Evolutionary conservation across 2,329 filamentous ascomycete genomes (phyloP).

Genomic region (Penicillium frequentans): DNA sequence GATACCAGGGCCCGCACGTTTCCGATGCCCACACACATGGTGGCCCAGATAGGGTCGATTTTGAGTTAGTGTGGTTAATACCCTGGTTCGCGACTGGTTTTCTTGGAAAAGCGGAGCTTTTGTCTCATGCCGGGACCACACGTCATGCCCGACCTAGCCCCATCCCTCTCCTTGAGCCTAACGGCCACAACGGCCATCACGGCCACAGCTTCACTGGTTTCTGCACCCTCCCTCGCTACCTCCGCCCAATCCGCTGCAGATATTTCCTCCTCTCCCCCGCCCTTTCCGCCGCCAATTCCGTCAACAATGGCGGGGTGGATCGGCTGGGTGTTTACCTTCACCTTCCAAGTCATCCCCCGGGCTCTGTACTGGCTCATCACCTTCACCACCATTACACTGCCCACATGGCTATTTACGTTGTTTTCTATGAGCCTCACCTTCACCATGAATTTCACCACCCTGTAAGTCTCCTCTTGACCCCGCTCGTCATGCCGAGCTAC

Average conservation of each 20-base stretch:
- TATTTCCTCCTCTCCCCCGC: slow-evolving; percentile 25
- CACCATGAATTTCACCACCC: slow-evolving; percentile 96
- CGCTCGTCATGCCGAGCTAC: no score
- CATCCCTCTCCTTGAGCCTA: slow-evolving; percentile 22
- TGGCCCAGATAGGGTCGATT: slow-evolving; percentile 1
- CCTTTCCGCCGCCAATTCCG: slow-evolving; percentile 30
- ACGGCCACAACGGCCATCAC: slow-evolving; percentile 14
- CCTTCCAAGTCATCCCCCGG: slow-evolving; percentile 56
- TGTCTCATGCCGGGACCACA: slow-evolving; percentile 2
- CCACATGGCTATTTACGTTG: slow-evolving; percentile 83
- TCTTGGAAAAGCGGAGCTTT: slow-evolving; percentile 16
- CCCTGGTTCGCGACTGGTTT: slow-evolving; percentile 1
- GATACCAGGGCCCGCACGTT: slow-evolving; percentile 20
- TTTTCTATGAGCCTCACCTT: slow-evolving; percentile 93
- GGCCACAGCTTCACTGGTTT: slow-evolving; percentile 1
- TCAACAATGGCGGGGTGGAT: slow-evolving; percentile 46
- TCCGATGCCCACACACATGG: slow-evolving; percentile 10
- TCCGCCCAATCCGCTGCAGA: slow-evolving; percentile 16
- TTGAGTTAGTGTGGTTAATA: slow-evolving; percentile 7
- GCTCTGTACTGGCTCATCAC: slow-evolving; percentile 76
- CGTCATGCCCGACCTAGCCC: slow-evolving; percentile 13
- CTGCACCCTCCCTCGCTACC: slow-evolving; percentile 15
- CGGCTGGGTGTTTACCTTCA: slow-evolving; percentile 50
- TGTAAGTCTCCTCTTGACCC: slow-evolving; percentile 56
- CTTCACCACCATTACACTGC: slow-evolving; percentile 83